Evolutionary conservation across 176 grass and related monocot genomes (phyloP).

Genomic region (Pontederia crassipes): DNA sequence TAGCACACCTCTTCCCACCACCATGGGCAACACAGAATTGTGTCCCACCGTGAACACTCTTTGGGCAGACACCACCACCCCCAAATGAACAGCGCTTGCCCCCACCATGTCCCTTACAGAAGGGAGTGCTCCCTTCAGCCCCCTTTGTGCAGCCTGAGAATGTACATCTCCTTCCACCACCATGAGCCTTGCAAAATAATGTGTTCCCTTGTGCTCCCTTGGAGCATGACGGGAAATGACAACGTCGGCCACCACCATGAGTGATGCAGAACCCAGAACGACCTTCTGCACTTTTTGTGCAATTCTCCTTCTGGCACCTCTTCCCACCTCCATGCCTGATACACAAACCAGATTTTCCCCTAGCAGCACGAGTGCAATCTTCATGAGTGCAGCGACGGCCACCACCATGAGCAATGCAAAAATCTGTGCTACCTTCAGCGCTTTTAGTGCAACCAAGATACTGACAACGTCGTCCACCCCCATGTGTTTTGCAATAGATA

Average conservation of each 20-base stretch:
- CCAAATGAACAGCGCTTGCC: slow-evolving; percentile 79
- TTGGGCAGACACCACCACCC: slow-evolving; percentile 68
- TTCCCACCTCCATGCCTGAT: slow-evolving; percentile 92
- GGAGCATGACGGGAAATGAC: slow-evolving; percentile 58
- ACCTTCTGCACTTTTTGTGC: slow-evolving; percentile 79
- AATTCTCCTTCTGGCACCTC: slow-evolving; percentile 68
- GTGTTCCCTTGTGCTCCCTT: slow-evolving; percentile 89
- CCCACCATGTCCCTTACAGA: slow-evolving; percentile 80
- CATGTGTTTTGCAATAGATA: slow-evolving; percentile 91
- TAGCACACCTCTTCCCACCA: slow-evolving; percentile 68
- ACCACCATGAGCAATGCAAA: slow-evolving; percentile 88
- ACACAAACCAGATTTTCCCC: slow-evolving; percentile 81
- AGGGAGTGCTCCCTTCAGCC: slow-evolving; percentile 74
- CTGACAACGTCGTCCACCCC: slow-evolving; percentile 62
- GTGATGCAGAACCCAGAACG: slow-evolving; percentile 83
- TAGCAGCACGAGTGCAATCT: slow-evolving; percentile 64
- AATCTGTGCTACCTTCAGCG: slow-evolving; percentile 72
- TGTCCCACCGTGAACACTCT: slow-evolving; percentile 80
- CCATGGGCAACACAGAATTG: slow-evolving; percentile 78
- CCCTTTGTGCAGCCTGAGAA: slow-evolving; percentile 72
- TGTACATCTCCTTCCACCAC: slow-evolving; percentile 90
- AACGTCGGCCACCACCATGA: slow-evolving; percentile 81
- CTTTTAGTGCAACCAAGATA: slow-evolving; percentile 78
- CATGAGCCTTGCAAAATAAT: slow-evolving; percentile 77
- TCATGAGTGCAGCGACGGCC: slow-evolving; percentile 60